phyloP scores from a whole-genome alignment of 202 grass and related monocot genomes.

The Setaria viridis region DNA sequence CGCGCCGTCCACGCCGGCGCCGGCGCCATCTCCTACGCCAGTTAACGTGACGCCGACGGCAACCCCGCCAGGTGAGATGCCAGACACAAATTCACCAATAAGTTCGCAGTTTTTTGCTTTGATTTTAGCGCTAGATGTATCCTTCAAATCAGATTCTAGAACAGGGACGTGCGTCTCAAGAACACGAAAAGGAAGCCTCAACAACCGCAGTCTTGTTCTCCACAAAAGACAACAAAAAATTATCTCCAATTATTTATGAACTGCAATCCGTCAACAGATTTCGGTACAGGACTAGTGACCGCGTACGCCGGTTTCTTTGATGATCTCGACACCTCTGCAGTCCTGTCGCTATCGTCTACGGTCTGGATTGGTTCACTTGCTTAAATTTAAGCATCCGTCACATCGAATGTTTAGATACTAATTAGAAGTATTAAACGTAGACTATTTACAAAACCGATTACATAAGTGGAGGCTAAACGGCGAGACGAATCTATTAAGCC shows the following conservation, averaged over 20 bases:
- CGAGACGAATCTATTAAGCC: too few species aligned
- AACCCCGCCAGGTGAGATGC: background rate
- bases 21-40: background rate
- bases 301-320: background rate
- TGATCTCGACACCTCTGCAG: constrained; percentile 12
- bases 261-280: background rate
- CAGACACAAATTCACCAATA: background rate
- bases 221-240: background rate
- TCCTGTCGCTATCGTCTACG: constrained; percentile 40
- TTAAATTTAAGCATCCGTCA: too few species aligned
- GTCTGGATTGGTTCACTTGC: too few species aligned
- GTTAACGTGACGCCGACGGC: constrained; percentile 1
- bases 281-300: background rate
- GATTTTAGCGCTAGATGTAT: background rate
- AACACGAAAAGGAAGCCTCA: background rate
- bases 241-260: background rate
- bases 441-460: too few species aligned
- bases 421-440: too few species aligned
- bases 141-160: background rate
- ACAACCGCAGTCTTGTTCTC: too few species aligned
- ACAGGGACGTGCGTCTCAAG: background rate
- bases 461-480: too few species aligned
- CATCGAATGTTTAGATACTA: too few species aligned
- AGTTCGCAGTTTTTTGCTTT: background rate
- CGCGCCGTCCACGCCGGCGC: background rate